Evolutionary conservation across 177 flowering plant species (phyloP).

Genomic region (Tripterygium wilfordii): DNA sequence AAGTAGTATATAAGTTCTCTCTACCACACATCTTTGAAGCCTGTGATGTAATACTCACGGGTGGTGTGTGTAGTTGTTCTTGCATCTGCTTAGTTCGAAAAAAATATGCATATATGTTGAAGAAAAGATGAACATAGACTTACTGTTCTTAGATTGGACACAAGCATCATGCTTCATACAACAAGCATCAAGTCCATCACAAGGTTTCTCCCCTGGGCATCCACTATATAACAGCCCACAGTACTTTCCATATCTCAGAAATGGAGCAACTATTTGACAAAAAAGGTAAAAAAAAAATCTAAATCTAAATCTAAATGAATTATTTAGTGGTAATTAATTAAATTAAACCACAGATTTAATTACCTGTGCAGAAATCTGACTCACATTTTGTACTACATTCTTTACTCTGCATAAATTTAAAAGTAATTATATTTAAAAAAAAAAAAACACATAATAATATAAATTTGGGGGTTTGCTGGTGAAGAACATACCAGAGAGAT

Average conservation of each 20-base stretch:
- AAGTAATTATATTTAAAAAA: neutral
- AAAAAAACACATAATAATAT: neutral
- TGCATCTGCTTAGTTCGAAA: too few species aligned
- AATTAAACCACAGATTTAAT: too few species aligned
- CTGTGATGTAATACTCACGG: too few species aligned
- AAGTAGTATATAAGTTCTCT: too few species aligned
- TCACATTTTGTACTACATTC: constrained; percentile 89
- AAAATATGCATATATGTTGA: too few species aligned
- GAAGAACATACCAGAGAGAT: constrained; percentile 24
- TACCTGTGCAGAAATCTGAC: constrained; percentile 86
- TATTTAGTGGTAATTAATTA: neutral
- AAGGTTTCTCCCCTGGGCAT: constrained; percentile 91
- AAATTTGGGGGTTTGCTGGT: too few species aligned
- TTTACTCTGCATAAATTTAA: constrained; percentile 34
- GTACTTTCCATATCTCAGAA: constrained; percentile 93
- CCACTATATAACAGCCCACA: constrained; percentile 93
- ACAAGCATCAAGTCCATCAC: constrained; percentile 90
- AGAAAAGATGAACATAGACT: constrained; percentile 11
- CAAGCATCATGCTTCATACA: constrained; percentile 90
- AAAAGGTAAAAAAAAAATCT: neutral
- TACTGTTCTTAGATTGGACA: constrained; percentile 62
- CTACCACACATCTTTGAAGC: too few species aligned
- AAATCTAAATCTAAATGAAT: neutral
- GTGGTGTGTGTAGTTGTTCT: too few species aligned
- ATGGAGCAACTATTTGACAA: constrained; percentile 62